These are phyloP conservation scores for Gillenia trifoliata DNA, from an alignment of 306 rosid species.

Conservation along the genomic window DNA sequence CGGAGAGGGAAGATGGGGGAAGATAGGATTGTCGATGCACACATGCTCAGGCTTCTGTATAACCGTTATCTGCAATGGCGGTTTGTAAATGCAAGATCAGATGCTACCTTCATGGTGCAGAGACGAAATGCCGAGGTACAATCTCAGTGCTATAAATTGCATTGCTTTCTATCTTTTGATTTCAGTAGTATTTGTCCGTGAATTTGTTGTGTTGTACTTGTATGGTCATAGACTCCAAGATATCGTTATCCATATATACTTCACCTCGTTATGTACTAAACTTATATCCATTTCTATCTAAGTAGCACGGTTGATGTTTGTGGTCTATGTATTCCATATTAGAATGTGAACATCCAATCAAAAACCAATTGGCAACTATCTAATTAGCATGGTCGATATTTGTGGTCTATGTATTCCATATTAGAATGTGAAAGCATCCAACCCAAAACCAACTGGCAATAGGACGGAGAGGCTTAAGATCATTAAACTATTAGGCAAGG, in stretches of 20 bases:
- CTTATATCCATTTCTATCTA: neutral
- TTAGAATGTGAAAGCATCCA: neutral
- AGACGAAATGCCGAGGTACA: constrained; percentile 83
- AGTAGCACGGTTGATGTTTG: neutral
- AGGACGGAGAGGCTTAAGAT: neutral
- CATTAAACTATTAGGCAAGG: neutral
- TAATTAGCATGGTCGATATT: neutral
- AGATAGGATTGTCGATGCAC: constrained; percentile 87
- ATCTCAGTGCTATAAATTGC: neutral
- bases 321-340: neutral
- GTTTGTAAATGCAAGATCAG: constrained; percentile 94
- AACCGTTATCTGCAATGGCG: constrained; percentile 94
- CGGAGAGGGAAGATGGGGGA: constrained; percentile 97
- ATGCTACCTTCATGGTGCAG: constrained; percentile 86
- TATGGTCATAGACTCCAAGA: neutral
- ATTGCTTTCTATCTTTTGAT: neutral
- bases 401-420: neutral
- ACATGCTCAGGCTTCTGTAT: constrained; percentile 83
- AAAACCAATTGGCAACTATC: neutral
- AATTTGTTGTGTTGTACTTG: constrained; percentile 1
- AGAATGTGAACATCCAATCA: no score
- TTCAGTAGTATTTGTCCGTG: neutral
- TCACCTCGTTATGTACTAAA: neutral
- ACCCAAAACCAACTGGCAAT: neutral
- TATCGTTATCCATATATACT: neutral